A percentile compares a stretch with the other conserved stretches of the same genome.
Evolutionary conservation across 177 flowering plant genomes (phyloP).

Genomic region (Vitis hybrid): DNA sequence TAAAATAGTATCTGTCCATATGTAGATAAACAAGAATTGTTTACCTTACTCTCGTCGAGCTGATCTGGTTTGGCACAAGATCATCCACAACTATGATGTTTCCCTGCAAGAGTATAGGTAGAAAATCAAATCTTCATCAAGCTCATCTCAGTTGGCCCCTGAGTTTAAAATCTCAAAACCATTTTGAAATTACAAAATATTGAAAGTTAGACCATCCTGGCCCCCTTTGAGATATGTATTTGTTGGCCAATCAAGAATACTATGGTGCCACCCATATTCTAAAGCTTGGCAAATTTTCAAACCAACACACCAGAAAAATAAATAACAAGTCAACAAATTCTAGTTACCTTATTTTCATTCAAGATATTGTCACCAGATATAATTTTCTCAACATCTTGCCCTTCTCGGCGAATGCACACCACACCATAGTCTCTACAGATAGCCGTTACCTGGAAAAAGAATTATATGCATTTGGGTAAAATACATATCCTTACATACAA

Average conservation of each 20-base stretch:
- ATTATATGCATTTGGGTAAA: too few species aligned
- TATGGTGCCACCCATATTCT: too few species aligned
- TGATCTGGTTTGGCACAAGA: slow-evolving; percentile 75
- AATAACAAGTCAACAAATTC: neutral
- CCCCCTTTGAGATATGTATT: too few species aligned
- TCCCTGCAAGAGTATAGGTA: slow-evolving; percentile 29
- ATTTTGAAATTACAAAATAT: neutral
- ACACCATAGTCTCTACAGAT: slow-evolving; percentile 83
- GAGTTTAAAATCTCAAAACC: neutral
- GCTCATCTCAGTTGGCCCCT: too few species aligned
- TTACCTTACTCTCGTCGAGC: slow-evolving; percentile 88
- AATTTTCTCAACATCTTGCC: slow-evolving; percentile 71
- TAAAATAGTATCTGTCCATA: too few species aligned
- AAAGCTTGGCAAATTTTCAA: neutral
- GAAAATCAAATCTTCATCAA: too few species aligned
- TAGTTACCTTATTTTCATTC: slow-evolving; percentile 58
- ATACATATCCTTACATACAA: too few species aligned
- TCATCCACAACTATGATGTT: slow-evolving; percentile 80
- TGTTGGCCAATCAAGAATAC: too few species aligned
- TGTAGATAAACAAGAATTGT: neutral
- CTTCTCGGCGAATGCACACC: slow-evolving; percentile 86
- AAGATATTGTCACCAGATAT: slow-evolving; percentile 56
- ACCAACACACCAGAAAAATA: neutral
- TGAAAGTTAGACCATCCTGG: too few species aligned
- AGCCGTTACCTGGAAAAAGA: slow-evolving; percentile 48